phyloP scores from a whole-genome alignment of 495 filamentous ascomycete species.

The Aspergillus haitiensis region DNA sequence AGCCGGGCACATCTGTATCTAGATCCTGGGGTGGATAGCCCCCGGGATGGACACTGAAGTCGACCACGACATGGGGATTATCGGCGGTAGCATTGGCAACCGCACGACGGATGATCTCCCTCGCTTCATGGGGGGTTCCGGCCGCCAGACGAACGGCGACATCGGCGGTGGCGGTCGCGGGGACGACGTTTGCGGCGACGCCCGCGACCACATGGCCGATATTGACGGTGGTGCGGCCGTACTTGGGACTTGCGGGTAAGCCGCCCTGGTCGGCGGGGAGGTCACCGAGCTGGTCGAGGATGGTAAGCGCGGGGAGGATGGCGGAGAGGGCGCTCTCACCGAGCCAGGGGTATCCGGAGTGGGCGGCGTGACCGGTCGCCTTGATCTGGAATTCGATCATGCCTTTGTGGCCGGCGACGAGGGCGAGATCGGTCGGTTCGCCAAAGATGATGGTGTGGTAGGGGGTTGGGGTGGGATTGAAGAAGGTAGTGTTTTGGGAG shows the following conservation, averaged over 20 bases:
- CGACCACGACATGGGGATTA: conserved; percentile 59
- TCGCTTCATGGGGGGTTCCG: conserved; percentile 59
- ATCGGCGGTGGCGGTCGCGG: conserved; percentile 64
- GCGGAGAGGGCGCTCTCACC: conserved; percentile 77
- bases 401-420: conserved; percentile 90
- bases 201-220: conserved; percentile 77
- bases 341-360: conserved; percentile 87
- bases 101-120: conserved; percentile 50
- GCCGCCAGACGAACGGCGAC: conserved; percentile 73
- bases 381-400: conserved; percentile 61
- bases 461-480: conserved; percentile 33
- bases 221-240: conserved; percentile 85
- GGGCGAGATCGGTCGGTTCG: conserved; percentile 84
- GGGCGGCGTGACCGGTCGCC: conserved; percentile 74
- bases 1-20: conserved; percentile 78
- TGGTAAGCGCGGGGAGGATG: conserved; percentile 65
- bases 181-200: conserved; percentile 86
- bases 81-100: conserved; percentile 60
- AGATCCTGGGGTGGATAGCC: conserved; percentile 76
- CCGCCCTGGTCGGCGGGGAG: conserved; percentile 46
- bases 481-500: conserved; percentile 37
- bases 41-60: conserved; percentile 46
- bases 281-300: conserved; percentile 56
- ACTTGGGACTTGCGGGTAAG: conserved; percentile 70
- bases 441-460: conserved; percentile 79